phyloP scores from a whole-genome alignment of 2,329 filamentous ascomycete species.

The Phialophora chinensis region DNA sequence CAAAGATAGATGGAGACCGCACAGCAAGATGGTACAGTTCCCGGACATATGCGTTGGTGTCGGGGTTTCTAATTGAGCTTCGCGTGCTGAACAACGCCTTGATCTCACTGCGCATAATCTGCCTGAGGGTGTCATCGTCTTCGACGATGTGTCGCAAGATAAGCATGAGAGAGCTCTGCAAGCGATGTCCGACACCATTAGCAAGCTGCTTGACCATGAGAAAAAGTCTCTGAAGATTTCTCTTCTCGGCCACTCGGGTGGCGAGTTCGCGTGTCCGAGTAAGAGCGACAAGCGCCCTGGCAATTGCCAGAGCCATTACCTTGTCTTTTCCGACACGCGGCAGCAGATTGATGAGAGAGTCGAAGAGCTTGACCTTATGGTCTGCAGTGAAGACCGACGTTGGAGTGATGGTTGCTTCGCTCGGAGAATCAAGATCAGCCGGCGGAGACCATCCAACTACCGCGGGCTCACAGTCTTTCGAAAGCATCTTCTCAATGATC shows the following conservation, averaged over 20 bases:
- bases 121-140: slow-evolving; percentile 86
- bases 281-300: slow-evolving; percentile 83
- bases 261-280: slow-evolving; percentile 80
- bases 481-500: slow-evolving; percentile 87
- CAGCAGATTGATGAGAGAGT: slow-evolving; percentile 79
- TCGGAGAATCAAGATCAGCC: slow-evolving; percentile 54
- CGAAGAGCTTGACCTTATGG: slow-evolving; percentile 73
- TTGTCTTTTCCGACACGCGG: slow-evolving; percentile 88
- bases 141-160: slow-evolving; percentile 92
- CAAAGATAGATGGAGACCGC: slow-evolving; percentile 82
- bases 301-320: slow-evolving; percentile 78
- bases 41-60: slow-evolving; percentile 75
- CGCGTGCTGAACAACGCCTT: slow-evolving; percentile 72
- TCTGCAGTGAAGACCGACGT: slow-evolving; percentile 68
- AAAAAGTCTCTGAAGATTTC: slow-evolving; percentile 86
- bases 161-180: slow-evolving; percentile 75
- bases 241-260: slow-evolving; percentile 78
- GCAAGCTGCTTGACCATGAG: slow-evolving; percentile 94
- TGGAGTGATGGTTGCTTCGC: slow-evolving; percentile 62
- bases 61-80: slow-evolving; percentile 61
- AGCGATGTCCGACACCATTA: slow-evolving; percentile 74
- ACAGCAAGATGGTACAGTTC: slow-evolving; percentile 79
- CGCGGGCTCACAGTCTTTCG: slow-evolving; percentile 81
- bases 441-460: slow-evolving; percentile 72
- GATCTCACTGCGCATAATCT: slow-evolving; percentile 92